phyloP scores from a whole-genome alignment of 345 rosid genomes.

The Ricinus communis region DNA sequence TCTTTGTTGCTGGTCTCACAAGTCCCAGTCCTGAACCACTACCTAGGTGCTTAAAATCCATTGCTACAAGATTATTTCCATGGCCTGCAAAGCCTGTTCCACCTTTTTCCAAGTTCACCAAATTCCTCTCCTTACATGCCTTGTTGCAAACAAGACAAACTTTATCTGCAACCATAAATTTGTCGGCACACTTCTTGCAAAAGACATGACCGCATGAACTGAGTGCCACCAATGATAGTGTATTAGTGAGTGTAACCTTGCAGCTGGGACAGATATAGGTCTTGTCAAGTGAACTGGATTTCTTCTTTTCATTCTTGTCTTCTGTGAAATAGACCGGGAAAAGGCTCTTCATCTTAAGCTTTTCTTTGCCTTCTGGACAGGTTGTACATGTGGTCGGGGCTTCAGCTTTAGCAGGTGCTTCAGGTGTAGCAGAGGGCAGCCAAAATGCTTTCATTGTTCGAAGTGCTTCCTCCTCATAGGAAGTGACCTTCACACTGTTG shows the following conservation, averaged over 20 bases:
- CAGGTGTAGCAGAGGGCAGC: slow-evolving; percentile 99
- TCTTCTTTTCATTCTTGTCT: slow-evolving; percentile 58
- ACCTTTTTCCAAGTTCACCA: slow-evolving; percentile 78
- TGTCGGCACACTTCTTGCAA: slow-evolving; percentile 92
- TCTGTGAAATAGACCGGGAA: slow-evolving; percentile 69
- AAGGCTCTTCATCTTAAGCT: slow-evolving; percentile 79
- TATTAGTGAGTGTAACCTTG: slow-evolving; percentile 88
- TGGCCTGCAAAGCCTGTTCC: slow-evolving; percentile 94
- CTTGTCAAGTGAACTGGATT: slow-evolving; percentile 58
- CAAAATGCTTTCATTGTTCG: slow-evolving; percentile 98
- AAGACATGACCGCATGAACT: slow-evolving; percentile 94
- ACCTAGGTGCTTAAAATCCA: slow-evolving; percentile 92
- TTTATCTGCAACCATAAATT: slow-evolving; percentile 70
- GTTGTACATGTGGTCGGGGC: slow-evolving; percentile 64
- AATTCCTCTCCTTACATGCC: slow-evolving; percentile 68
- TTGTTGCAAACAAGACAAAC: slow-evolving; percentile 78
- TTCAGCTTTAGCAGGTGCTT: slow-evolving; percentile 66
- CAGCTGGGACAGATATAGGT: slow-evolving; percentile 89
- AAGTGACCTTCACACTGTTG: slow-evolving; percentile 86
- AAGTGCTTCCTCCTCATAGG: slow-evolving; percentile 92
- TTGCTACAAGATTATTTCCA: slow-evolving; percentile 75
- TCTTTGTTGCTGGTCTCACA: slow-evolving; percentile 54
- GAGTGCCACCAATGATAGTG: slow-evolving; percentile 65
- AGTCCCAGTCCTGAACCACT: slow-evolving; percentile 92
- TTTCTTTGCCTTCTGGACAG: slow-evolving; percentile 94